Evolutionary conservation across 2,329 filamentous ascomycete species (phyloP).

Genomic region (Aspergillus udagawae): DNA sequence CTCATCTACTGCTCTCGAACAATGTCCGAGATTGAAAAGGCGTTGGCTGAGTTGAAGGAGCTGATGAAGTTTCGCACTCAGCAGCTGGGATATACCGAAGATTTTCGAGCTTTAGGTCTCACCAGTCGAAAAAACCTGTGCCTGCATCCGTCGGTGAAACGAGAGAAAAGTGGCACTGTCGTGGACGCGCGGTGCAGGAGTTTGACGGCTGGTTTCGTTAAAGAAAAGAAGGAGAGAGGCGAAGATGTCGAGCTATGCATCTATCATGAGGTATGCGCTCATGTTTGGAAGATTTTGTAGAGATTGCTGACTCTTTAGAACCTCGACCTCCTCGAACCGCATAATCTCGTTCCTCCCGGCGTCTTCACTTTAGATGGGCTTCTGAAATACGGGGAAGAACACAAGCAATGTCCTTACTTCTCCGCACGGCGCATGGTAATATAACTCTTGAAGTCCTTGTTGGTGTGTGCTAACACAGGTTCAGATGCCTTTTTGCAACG

Average conservation of each 20-base stretch:
- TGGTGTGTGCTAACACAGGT: conserved; percentile 14
- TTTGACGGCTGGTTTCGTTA: conserved; percentile 92
- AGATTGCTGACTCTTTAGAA: conserved; percentile 55
- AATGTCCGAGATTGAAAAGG: conserved; percentile 99
- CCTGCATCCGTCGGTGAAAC: conserved; percentile 90
- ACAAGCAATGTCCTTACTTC: conserved; percentile 98
- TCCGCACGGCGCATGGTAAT: conserved; percentile 85
- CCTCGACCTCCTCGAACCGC: conserved; percentile 86
- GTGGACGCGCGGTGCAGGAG: conserved; percentile 96
- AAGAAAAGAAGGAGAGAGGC: conserved; percentile 92
- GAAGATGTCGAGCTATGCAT: conserved; percentile 92
- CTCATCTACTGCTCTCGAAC: conserved; percentile 99
- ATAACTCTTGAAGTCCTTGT: background rate
- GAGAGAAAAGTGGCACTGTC: conserved; percentile 89
- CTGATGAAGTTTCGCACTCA: conserved; percentile 93
- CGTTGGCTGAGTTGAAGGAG: conserved; percentile 81
- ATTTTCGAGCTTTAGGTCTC: conserved; percentile 85
- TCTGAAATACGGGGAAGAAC: conserved; percentile 82
- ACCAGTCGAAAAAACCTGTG: conserved; percentile 98
- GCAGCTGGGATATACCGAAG: conserved; percentile 84
- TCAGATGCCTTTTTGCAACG: conserved; percentile 97
- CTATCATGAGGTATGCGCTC: conserved; percentile 74
- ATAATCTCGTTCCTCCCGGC: conserved; percentile 89
- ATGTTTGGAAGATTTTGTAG: background rate
- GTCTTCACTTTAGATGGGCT: conserved; percentile 94